These are phyloP conservation scores for Hura crepitans DNA, from an alignment of 441 rosid species.

Conservation along the genomic window DNA sequence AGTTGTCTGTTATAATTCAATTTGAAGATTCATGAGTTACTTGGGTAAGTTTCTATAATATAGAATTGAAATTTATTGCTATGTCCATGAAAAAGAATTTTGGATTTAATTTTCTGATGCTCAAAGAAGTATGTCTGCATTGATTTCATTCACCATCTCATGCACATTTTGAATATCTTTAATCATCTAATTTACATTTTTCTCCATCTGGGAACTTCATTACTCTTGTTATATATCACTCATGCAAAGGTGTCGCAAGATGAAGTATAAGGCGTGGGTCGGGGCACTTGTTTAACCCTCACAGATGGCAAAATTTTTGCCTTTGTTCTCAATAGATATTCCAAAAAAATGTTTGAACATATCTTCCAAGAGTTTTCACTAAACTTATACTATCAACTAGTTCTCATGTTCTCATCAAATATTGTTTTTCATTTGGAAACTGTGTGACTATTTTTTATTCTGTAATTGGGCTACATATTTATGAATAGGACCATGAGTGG, in stretches of 20 bases:
- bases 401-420: constrained; percentile 4
- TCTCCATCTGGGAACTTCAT: neutral
- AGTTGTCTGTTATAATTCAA: neutral
- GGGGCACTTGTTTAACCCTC: neutral
- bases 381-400: constrained; percentile 7
- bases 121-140: neutral
- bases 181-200: neutral
- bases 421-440: constrained; percentile 1
- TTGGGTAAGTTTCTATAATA: neutral
- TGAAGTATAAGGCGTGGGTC: constrained; percentile 8
- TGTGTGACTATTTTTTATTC: neutral
- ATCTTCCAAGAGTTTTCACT: constrained; percentile 4
- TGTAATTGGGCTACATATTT: constrained; percentile 12
- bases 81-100: neutral
- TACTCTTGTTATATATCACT: constrained; percentile 5
- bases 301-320: neutral
- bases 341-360: neutral
- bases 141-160: neutral
- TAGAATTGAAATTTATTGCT: neutral
- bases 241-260: neutral
- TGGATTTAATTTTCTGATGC: neutral
- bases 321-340: constrained; percentile 1
- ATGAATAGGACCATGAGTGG: constrained; percentile 86
- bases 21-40: constrained; percentile 1
- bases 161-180: no score